Percentiles rank a stretch among this genome's conserved stretches.
phyloP scores from a whole-genome alignment of 371 early-diverging fungal species.

The Lichtheimia corymbifera region DNA sequence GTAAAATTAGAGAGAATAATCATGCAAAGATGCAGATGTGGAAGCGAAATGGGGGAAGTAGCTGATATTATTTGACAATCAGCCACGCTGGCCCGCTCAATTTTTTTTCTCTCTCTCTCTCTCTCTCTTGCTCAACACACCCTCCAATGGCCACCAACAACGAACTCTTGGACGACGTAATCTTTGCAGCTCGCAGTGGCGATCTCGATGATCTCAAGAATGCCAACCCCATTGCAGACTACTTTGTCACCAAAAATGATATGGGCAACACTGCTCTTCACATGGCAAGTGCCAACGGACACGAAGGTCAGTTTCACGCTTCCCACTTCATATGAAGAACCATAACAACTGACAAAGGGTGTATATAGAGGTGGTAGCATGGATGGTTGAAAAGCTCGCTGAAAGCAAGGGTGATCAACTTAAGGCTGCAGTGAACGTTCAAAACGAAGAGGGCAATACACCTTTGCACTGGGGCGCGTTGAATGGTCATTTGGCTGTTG shows the following conservation, averaged over 20 bases:
- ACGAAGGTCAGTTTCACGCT: conserved; percentile 50
- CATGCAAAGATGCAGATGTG: too few species aligned
- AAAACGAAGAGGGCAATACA: conserved; percentile 76
- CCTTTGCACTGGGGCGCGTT: conserved; percentile 89
- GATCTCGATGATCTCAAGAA: conserved; percentile 73
- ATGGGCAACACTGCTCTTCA: conserved; percentile 78
- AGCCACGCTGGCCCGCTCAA: too few species aligned
- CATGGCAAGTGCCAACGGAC: conserved; percentile 86
- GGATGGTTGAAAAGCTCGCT: conserved; percentile 46
- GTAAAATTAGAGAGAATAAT: too few species aligned
- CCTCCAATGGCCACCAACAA: conserved; percentile 14
- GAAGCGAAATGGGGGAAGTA: too few species aligned
- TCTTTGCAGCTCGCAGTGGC: conserved; percentile 75
- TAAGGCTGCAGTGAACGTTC: conserved; percentile 50
- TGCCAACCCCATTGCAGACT: conserved; percentile 37
- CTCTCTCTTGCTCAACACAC: not conserved
- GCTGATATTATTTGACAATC: too few species aligned
- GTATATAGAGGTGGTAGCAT: conserved; percentile 54
- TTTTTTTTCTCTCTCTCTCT: not conserved
- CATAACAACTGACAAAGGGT: not conserved
- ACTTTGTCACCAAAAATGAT: conserved; percentile 44
- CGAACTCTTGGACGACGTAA: conserved; percentile 56
- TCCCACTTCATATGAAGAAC: not conserved
- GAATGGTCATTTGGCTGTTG: conserved; percentile 75
- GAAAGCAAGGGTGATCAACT: conserved; percentile 17